A percentile compares a stretch with the other conserved stretches of the same genome.
Evolutionary conservation across 2,329 filamentous ascomycete genomes (phyloP).

Genomic region (Drechslera avenae): DNA sequence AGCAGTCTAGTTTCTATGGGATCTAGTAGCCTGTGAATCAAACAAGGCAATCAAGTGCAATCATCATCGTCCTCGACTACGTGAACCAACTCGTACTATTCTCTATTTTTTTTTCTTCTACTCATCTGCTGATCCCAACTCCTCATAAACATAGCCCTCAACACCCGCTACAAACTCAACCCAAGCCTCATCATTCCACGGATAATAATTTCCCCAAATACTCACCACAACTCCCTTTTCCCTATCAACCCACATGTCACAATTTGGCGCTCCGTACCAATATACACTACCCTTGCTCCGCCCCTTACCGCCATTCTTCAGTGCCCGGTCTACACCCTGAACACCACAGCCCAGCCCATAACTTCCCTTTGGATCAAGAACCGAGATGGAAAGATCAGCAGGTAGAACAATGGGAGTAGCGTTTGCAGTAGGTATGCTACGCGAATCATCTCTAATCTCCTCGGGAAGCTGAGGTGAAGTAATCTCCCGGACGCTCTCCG

Average conservation of each 20-base stretch:
- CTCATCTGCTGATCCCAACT: constrained; percentile 8
- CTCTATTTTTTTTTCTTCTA: neutral
- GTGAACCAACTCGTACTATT: too few relatives aligned
- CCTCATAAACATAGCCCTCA: constrained; percentile 28
- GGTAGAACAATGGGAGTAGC: constrained; percentile 26
- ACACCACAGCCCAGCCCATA: constrained; percentile 55
- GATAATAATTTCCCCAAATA: constrained; percentile 27
- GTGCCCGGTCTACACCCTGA: constrained; percentile 50
- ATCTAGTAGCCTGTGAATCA: too few relatives aligned
- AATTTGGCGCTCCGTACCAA: constrained; percentile 36
- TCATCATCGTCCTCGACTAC: too few relatives aligned
- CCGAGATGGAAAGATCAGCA: constrained; percentile 53
- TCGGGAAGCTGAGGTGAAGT: constrained; percentile 18
- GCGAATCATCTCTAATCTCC: constrained; percentile 17
- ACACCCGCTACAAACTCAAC: constrained; percentile 27
- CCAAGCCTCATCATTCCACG: constrained; percentile 31
- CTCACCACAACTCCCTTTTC: constrained; percentile 26
- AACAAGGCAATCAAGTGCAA: too few relatives aligned
- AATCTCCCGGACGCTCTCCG: constrained; percentile 19
- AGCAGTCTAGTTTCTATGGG: too few relatives aligned
- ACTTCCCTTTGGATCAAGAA: constrained; percentile 52
- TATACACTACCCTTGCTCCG: constrained; percentile 29
- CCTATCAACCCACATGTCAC: constrained; percentile 31
- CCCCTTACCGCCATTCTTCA: constrained; percentile 22
- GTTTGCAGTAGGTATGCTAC: constrained; percentile 28